Evolutionary conservation across 2,329 filamentous ascomycete species (phyloP), one percentile per base, ranked within the genome.

Genomic region (Pseudogymnoascus sp.): DNA sequence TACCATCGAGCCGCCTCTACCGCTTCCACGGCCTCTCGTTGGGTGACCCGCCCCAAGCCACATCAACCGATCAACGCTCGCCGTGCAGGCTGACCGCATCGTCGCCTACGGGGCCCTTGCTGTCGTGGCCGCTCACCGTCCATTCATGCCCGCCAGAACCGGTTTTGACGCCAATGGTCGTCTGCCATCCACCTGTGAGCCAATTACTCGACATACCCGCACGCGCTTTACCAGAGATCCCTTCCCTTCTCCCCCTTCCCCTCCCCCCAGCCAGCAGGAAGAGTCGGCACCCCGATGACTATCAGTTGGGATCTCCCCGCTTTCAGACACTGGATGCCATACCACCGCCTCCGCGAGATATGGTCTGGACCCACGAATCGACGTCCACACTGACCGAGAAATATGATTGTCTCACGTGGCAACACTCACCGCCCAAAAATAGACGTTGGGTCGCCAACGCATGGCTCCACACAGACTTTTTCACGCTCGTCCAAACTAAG

Each of bases 1-100:
- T 57, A 57, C 47, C 47, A 57, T 57, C 47, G 47, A 57, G 47
- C 47, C 47, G 47, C 47, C 26, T 57, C 47, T 34, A 57, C 47
- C 47, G 47, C 47, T 16, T 57, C 29, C 47, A 57, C n/a, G n/a
- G 47, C 47, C 47, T 57, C 47, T 57, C 47, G 47, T 57, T 57
- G 47, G 47, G 47, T 57, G 47, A 57, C 47, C 47, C n/a, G 3
- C 2, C 26, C 14, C 26, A 54, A 31, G 47, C 47, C 47, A 54
- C 42, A 51, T 18, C 47, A 29, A 42, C 42, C 51, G 51, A 57
- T 57, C 51, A 57, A 57, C 51, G 51, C 29, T 57, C 51, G 8
- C 11, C 51, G 29, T 57, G 10, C 51, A 34, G 26, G 29, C 51
- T 57, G 51, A 57, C 51, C 29, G 47, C 47, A 54, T 31, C 4